phyloP scores from a whole-genome alignment of 1,284 basidiomycete species.

The Trametes polyzona region DNA sequence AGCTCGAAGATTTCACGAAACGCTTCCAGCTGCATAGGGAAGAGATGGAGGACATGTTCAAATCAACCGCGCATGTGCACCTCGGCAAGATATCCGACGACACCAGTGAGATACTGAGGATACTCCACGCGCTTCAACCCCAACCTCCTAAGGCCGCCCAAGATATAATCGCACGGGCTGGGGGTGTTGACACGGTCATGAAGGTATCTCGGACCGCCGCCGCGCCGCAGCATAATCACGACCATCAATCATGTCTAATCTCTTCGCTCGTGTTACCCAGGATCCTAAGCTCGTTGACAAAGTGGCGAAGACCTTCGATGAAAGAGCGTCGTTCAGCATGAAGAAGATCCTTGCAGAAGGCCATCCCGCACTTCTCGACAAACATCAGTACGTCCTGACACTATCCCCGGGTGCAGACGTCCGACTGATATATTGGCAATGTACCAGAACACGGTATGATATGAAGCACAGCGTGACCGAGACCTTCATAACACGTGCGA shows the following conservation, averaged over 20 bases:
- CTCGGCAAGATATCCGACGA: neutral
- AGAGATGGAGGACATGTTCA: neutral
- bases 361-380: constrained; percentile 2
- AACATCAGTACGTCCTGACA: constrained; percentile 4
- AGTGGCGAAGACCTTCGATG: neutral
- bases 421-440: no score
- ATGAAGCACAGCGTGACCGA: constrained; percentile 7
- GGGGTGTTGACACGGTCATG: constrained; percentile 3
- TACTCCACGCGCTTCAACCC: neutral
- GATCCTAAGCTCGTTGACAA: neutral
- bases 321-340: constrained; percentile 5
- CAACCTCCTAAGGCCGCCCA: constrained; percentile 1
- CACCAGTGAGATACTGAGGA: neutral
- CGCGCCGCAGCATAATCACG: no score
- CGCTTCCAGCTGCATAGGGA: constrained; percentile 6
- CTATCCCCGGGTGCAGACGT: no score
- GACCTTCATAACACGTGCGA: neutral
- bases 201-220: neutral
- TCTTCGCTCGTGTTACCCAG: neutral
- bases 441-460: neutral
- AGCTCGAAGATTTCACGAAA: neutral
- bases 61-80: constrained; percentile 4
- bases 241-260: neutral
- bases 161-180: neutral
- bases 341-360: constrained; percentile 2